Conservation (phyloP, 2,329 filamentous ascomycete genomes). For the Mariannaea sp. region DNA sequence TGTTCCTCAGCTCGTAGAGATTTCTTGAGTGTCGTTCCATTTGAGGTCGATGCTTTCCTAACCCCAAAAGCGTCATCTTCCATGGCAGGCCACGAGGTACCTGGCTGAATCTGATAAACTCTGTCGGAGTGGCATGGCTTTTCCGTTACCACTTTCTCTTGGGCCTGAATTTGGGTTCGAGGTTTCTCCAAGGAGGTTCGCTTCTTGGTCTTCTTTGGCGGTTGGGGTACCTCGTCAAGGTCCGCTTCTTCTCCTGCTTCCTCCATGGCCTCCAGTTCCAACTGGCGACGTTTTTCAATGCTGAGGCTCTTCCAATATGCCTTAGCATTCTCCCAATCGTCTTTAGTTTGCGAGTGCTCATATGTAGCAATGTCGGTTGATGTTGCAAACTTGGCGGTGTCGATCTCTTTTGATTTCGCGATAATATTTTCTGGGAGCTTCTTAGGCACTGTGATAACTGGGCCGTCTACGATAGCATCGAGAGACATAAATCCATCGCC, state of each 20-base stretch:
- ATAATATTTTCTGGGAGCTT: conserved; percentile 35
- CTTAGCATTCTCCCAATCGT: conserved; percentile 71
- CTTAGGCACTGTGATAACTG: conserved; percentile 40
- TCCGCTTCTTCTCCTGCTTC: conserved; percentile 55
- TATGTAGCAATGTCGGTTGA: neutral
- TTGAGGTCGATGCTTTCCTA: conserved; percentile 3
- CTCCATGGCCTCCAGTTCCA: conserved; percentile 62
- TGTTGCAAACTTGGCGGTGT: conserved; percentile 5
- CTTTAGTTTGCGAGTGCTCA: conserved; percentile 25
- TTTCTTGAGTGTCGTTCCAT: conserved; percentile 47
- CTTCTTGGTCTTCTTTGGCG: conserved; percentile 47
- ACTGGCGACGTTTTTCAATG: conserved; percentile 64
- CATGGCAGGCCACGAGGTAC: conserved; percentile 37
- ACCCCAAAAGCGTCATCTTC: conserved; percentile 15
- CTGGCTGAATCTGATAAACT: conserved; percentile 48
- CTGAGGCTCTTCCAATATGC: conserved; percentile 72
- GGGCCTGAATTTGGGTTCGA: too few species aligned
- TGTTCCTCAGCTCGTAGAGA: conserved; percentile 49
- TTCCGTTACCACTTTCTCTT: conserved; percentile 14
- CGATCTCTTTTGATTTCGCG: conserved; percentile 26
- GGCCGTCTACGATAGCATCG: conserved; percentile 71
- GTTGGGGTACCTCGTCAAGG: conserved; percentile 35
- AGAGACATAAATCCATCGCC: conserved; percentile 73
- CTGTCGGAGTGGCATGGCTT: conserved; percentile 31
- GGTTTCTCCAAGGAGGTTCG: conserved; percentile 20